Percentiles rank a stretch among this genome's conserved stretches.
phyloP scores from a whole-genome alignment of 345 rosid species.

The Eucalyptus globulus region DNA sequence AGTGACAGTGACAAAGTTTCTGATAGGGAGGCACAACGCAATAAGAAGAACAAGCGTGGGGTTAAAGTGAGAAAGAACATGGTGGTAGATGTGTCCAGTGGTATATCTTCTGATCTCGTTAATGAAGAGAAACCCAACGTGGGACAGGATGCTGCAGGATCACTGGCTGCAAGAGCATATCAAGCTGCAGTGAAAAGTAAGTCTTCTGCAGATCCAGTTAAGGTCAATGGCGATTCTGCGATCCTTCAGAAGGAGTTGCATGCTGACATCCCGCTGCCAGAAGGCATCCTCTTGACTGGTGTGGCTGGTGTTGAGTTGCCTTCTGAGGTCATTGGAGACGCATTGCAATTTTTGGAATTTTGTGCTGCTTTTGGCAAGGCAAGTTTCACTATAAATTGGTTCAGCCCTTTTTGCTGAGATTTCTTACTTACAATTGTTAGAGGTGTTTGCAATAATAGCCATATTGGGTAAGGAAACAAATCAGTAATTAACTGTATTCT shows the following conservation, averaged over 20 bases:
- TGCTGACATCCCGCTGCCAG: conserved; percentile 32
- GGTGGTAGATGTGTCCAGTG: not conserved
- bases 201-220: not conserved
- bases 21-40: not conserved
- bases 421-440: not conserved
- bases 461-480: not conserved
- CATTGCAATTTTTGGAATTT: conserved; percentile 74
- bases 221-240: not conserved
- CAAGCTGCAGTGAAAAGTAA: not conserved
- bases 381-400: not conserved
- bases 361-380: conserved; percentile 79
- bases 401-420: not conserved
- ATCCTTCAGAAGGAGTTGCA: conserved; percentile 9
- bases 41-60: not conserved
- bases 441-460: not conserved
- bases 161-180: not conserved
- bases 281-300: conserved; percentile 24
- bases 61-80: not conserved
- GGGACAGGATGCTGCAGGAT: not conserved
- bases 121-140: not conserved
- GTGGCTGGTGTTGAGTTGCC: conserved; percentile 53
- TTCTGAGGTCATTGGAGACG: conserved; percentile 48
- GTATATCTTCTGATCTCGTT: not conserved
- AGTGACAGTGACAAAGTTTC: conserved; percentile 2
- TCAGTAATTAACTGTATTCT: not conserved